Conservation (phyloP, 768 basidiomycete species). For the Gyrodon lividus region DNA sequence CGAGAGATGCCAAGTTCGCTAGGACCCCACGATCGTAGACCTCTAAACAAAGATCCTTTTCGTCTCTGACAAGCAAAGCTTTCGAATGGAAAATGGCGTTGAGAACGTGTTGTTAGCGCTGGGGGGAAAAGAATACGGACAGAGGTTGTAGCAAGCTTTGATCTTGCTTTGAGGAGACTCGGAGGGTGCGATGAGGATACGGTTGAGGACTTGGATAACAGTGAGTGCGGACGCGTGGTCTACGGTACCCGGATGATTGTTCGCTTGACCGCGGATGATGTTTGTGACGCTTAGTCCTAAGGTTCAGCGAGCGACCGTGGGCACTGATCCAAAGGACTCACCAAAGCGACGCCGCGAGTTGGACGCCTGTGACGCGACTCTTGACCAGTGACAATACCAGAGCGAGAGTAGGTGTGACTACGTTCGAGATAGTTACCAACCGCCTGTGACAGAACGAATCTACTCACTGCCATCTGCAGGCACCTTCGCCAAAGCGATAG, state of each 20-base stretch:
- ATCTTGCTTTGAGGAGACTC: conserved; percentile 48
- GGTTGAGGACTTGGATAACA: conserved; percentile 70
- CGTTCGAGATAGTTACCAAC: conserved; percentile 4
- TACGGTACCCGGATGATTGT: conserved; percentile 27
- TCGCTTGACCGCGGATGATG: conserved; percentile 52
- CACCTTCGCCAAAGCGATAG: conserved; percentile 46
- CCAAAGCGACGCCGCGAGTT: conserved; percentile 73
- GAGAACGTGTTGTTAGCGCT: not conserved
- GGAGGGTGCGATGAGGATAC: conserved; percentile 46
- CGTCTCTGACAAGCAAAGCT: conserved; percentile 73
- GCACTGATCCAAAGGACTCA: conserved; percentile 25
- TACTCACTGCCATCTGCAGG: conserved; percentile 38
- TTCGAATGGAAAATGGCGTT: not conserved
- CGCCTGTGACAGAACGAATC: conserved; percentile 20
- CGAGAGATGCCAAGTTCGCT: conserved; percentile 48
- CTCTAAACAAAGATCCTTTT: conserved; percentile 59
- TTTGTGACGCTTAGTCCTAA: conserved; percentile 49
- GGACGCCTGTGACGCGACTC: conserved; percentile 57
- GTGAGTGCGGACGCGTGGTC: conserved; percentile 53
- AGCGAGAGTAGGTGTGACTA: conserved; percentile 30
- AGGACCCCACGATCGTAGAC: conserved; percentile 74
- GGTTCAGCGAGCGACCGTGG: not conserved
- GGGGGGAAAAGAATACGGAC: conserved; percentile 40
- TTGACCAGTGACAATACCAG: conserved; percentile 53
- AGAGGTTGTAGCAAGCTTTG: conserved; percentile 74